Conservation (phyloP, 2,329 filamentous ascomycete species). For the Cytospora paraplurivora region DNA sequence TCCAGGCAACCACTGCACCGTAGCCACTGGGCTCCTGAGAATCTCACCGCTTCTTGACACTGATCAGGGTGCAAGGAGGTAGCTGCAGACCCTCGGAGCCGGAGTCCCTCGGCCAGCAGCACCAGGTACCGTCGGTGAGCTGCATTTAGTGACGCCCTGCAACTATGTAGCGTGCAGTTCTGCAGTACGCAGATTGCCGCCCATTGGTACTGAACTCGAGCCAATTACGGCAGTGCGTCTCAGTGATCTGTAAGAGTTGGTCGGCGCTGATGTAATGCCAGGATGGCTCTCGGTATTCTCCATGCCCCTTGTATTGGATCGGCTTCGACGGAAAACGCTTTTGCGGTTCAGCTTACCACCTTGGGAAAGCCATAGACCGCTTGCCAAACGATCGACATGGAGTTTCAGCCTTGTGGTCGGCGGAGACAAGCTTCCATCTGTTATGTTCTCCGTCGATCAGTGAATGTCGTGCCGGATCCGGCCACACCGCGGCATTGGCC, state of each 20-base stretch:
- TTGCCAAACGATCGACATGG: conserved; percentile 3
- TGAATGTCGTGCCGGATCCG: conserved; percentile 20
- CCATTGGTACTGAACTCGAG: not conserved
- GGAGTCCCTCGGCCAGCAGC: not conserved
- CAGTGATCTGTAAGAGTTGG: not conserved
- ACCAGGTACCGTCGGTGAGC: not conserved
- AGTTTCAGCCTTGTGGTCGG: conserved; percentile 17
- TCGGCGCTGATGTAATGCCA: not conserved
- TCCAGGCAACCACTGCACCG: not conserved
- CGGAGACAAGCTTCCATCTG: conserved; percentile 17
- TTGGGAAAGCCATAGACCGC: not conserved
- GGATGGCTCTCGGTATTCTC: not conserved
- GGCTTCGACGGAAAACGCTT: not conserved
- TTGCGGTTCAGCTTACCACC: not conserved
- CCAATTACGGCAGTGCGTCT: not conserved
- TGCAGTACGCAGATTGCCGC: not conserved
- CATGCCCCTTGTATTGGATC: not conserved
- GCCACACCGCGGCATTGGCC: conserved; percentile 2
- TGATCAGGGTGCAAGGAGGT: not conserved
- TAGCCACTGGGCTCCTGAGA: not conserved
- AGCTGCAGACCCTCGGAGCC: conserved; percentile 5
- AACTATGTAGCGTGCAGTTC: not conserved
- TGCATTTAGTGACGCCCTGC: conserved; percentile 6
- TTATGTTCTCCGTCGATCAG: conserved; percentile 16
- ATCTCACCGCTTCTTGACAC: conserved; percentile 26